Conservation (phyloP, 1,284 basidiomycete genomes). For the Peniophora sp. region DNA sequence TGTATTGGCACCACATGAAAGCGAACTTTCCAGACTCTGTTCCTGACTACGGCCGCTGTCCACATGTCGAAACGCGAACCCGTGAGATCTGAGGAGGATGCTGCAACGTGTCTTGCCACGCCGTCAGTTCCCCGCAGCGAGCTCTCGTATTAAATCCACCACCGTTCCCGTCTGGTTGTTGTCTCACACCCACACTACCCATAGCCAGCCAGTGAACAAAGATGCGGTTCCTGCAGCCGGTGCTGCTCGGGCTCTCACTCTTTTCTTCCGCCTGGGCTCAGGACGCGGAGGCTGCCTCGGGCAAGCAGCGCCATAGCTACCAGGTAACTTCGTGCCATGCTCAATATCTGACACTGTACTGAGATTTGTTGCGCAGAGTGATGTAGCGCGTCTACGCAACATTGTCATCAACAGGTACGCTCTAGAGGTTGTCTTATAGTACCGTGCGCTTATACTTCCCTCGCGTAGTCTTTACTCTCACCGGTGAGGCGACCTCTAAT, state of each 20-base stretch:
- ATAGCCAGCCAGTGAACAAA: conserved; percentile 5
- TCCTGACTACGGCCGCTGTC: no score
- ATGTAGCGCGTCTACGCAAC: conserved; percentile 83
- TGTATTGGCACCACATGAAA: no score
- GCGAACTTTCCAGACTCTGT: no score
- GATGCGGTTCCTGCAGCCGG: conserved; percentile 56
- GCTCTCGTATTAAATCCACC: background rate
- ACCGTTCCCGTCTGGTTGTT: background rate
- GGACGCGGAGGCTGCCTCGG: conserved; percentile 32
- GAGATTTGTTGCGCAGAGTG: conserved; percentile 49
- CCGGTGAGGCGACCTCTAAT: conserved; percentile 34
- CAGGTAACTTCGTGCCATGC: conserved; percentile 46
- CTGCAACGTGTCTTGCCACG: no score
- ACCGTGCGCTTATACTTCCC: conserved; percentile 1
- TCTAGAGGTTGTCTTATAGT: background rate
- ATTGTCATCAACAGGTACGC: conserved; percentile 84
- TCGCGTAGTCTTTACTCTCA: conserved; percentile 67
- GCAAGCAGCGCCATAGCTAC: conserved; percentile 57
- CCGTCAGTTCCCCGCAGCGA: no score
- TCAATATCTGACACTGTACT: background rate
- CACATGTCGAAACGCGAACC: no score
- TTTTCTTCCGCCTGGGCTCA: conserved; percentile 45
- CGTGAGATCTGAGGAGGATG: no score
- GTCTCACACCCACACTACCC: background rate
- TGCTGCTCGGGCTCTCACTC: conserved; percentile 45